phyloP scores from a whole-genome alignment of 2,329 filamentous ascomycete genomes.

The Aspergillus flavus region DNA sequence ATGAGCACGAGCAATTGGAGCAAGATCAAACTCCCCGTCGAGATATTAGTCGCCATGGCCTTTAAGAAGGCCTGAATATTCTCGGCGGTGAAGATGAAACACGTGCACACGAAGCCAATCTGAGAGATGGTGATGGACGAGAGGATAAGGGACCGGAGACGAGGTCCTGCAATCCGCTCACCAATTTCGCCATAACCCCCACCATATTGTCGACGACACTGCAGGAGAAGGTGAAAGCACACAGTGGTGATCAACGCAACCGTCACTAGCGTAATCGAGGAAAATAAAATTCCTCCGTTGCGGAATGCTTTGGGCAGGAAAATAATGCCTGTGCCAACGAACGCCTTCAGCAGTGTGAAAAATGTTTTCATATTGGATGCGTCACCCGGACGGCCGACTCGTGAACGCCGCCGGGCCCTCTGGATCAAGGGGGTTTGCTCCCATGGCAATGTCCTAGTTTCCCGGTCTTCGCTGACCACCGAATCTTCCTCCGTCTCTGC shows the following conservation, averaged over 20 bases:
- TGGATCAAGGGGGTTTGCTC: slow-evolving; percentile 66
- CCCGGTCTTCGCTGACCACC: slow-evolving; percentile 50
- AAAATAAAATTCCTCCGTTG: slow-evolving; percentile 77
- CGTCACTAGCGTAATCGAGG: slow-evolving; percentile 66
- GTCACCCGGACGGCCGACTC: slow-evolving; percentile 56
- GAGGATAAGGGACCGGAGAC: slow-evolving; percentile 67
- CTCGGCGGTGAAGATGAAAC: slow-evolving; percentile 76
- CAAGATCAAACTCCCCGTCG: slow-evolving; percentile 63
- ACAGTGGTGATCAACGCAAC: slow-evolving; percentile 69
- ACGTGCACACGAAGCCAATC: slow-evolving; percentile 76
- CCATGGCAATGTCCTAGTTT: slow-evolving; percentile 33
- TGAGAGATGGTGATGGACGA: slow-evolving; percentile 73
- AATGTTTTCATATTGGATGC: slow-evolving; percentile 73
- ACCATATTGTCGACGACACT: slow-evolving; percentile 65
- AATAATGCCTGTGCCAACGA: slow-evolving; percentile 80
- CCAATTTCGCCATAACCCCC: slow-evolving; percentile 77
- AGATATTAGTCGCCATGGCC: slow-evolving; percentile 60
- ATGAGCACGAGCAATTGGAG: slow-evolving; percentile 92
- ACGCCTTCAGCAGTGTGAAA: slow-evolving; percentile 77
- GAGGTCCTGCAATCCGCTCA: slow-evolving; percentile 63
- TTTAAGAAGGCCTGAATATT: slow-evolving; percentile 69
- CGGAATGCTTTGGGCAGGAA: slow-evolving; percentile 78
- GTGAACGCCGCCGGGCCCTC: slow-evolving; percentile 53
- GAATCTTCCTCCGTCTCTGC: slow-evolving; percentile 56
- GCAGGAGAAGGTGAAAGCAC: slow-evolving; percentile 72